Percentiles rank a stretch among this genome's conserved stretches.
These are phyloP conservation scores for Neurospora sp. DNA, from an alignment of 495 filamentous ascomycete genomes.

Conservation along the genomic window DNA sequence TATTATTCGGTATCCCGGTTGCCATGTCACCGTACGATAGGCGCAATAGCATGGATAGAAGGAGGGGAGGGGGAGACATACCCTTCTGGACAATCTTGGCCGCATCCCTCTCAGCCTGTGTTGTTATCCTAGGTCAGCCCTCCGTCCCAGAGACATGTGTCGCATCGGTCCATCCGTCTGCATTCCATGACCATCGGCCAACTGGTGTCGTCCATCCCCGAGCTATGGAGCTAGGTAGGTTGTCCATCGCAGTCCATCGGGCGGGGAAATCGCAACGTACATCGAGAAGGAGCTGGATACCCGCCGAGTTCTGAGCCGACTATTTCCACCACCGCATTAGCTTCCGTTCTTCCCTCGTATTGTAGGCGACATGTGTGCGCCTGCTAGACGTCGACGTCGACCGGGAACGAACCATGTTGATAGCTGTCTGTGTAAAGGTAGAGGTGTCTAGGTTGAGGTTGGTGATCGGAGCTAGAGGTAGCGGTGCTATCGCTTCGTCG, in stretches of 20 bases:
- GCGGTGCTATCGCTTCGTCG: neutral
- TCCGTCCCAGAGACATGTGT: neutral
- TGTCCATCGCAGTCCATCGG: too few species aligned
- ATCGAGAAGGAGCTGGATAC: conserved; percentile 97
- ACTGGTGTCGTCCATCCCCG: too few species aligned
- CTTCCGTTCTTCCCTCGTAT: neutral
- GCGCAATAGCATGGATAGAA: too few species aligned
- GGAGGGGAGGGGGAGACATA: conserved; percentile 18
- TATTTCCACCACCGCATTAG: conserved; percentile 24
- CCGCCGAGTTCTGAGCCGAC: conserved; percentile 97
- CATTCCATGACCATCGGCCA: too few species aligned
- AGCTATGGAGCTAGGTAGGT: too few species aligned
- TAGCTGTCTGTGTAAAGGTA: neutral
- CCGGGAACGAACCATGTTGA: conserved; percentile 5
- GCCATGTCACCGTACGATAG: too few species aligned
- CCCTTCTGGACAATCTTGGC: conserved; percentile 98
- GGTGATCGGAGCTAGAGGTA: neutral
- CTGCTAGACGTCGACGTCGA: neutral
- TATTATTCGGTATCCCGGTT: too few species aligned
- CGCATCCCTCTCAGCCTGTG: conserved; percentile 91
- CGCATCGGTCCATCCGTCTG: neutral
- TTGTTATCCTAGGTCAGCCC: neutral
- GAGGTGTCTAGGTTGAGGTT: neutral
- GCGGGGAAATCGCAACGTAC: conserved; percentile 36
- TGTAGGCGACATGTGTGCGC: neutral